These are phyloP conservation scores for Rhodamnia argentea DNA, from an alignment of 345 rosid genomes.

Conservation along the genomic window DNA sequence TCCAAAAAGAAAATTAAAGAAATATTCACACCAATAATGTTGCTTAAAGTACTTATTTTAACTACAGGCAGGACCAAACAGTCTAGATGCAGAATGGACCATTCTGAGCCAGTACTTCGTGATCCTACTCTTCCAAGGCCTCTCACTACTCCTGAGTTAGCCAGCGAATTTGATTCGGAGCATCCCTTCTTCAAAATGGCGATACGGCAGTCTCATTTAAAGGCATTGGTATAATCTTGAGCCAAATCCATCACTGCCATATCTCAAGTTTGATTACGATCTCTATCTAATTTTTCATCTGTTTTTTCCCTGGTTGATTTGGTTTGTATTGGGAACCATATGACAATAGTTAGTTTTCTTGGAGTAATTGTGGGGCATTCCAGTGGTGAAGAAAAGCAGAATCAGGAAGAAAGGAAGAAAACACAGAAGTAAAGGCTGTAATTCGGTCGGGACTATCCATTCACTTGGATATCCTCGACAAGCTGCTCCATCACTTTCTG, in stretches of 20 bases:
- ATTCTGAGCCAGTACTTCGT: not conserved
- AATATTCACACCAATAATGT: not conserved
- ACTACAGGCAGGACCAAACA: not conserved
- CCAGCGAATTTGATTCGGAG: not conserved
- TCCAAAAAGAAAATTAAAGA: no score
- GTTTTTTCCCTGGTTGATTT: not conserved
- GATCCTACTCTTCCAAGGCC: not conserved
- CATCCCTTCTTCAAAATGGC: not conserved
- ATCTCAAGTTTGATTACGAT: not conserved
- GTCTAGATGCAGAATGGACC: not conserved
- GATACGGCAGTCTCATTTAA: not conserved
- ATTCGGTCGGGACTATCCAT: not conserved
- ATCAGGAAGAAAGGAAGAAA: not conserved
- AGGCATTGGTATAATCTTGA: not conserved
- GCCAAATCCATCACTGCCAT: not conserved
- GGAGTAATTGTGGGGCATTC: not conserved
- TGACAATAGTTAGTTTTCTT: not conserved
- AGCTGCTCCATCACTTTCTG: not conserved
- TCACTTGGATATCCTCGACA: not conserved
- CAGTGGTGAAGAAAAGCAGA: not conserved
- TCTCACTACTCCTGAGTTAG: not conserved
- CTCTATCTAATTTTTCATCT: not conserved
- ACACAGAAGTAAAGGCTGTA: not conserved
- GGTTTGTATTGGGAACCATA: not conserved
- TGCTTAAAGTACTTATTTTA: not conserved